phyloP scores from a whole-genome alignment of 768 basidiomycete genomes.

The Xerocomellus amylosporus region DNA sequence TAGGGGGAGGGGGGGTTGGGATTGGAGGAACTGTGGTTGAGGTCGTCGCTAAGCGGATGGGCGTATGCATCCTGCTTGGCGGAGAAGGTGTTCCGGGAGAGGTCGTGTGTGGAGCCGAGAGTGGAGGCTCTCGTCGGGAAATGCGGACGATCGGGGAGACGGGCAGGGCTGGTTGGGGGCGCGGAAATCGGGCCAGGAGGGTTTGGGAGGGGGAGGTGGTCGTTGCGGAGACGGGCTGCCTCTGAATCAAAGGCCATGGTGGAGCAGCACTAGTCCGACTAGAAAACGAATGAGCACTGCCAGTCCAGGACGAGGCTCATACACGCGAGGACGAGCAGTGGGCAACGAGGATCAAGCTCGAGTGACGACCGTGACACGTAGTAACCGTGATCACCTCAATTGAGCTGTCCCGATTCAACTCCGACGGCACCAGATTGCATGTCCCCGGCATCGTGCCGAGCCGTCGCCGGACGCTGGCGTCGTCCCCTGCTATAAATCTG shows the following conservation, averaged over 20 bases:
- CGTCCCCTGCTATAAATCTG: conserved; percentile 17
- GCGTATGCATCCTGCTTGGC: conserved; percentile 33
- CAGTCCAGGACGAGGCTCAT: not conserved
- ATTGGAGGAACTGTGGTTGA: conserved; percentile 48
- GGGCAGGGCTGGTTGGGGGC: conserved; percentile 35
- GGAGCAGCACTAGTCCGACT: not conserved
- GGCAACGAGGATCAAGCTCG: conserved; percentile 24
- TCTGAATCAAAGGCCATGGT: conserved; percentile 33
- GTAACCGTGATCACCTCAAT: conserved; percentile 8
- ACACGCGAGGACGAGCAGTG: not conserved
- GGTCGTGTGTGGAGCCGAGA: conserved; percentile 49
- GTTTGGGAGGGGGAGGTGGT: conserved; percentile 9
- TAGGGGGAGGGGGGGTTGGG: conserved; percentile 10
- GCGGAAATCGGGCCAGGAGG: conserved; percentile 33
- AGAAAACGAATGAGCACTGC: not conserved
- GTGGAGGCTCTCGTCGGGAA: conserved; percentile 67
- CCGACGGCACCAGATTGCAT: conserved; percentile 19
- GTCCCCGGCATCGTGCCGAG: conserved; percentile 11
- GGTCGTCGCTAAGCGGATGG: conserved; percentile 66
- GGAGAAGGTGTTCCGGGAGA: conserved; percentile 47
- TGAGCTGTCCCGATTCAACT: conserved; percentile 3
- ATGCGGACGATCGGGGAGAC: conserved; percentile 50
- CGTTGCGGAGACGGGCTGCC: conserved; percentile 28
- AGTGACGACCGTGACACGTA: conserved; percentile 24
- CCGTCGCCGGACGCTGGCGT: conserved; percentile 28